These are phyloP conservation scores for Fusarium buxicola DNA, from an alignment of 2,329 filamentous ascomycete genomes.

Conservation along the genomic window DNA sequence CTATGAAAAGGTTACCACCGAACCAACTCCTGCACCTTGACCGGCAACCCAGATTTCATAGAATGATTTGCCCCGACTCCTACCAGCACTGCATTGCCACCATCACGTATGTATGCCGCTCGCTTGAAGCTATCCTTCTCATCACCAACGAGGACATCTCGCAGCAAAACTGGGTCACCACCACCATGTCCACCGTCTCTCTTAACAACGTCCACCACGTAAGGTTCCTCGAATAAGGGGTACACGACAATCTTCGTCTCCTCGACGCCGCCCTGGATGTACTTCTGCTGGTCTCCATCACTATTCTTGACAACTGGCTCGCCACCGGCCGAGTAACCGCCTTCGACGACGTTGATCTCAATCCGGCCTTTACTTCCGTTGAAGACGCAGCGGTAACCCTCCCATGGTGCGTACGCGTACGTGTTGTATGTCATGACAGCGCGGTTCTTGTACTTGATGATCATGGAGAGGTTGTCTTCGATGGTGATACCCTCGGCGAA, in stretches of 20 bases:
- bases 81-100: conserved; percentile 68
- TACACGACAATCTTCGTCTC: conserved; percentile 61
- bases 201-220: conserved; percentile 64
- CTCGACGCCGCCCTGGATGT: conserved; percentile 45
- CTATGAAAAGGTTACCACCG: conserved; percentile 20
- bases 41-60: conserved; percentile 51
- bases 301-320: conserved; percentile 60
- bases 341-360: conserved; percentile 72
- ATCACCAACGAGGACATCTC: conserved; percentile 66
- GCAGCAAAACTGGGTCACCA: conserved; percentile 64
- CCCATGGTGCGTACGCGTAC: conserved; percentile 72
- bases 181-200: conserved; percentile 69
- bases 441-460: conserved; percentile 67
- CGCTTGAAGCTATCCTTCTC: conserved; percentile 62
- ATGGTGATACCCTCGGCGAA: conserved; percentile 73
- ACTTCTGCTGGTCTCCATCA: conserved; percentile 51
- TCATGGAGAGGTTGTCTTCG: conserved; percentile 71
- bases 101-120: conserved; percentile 69
- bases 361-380: conserved; percentile 69
- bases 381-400: conserved; percentile 68
- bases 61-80: conserved; percentile 70
- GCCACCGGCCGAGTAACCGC: conserved; percentile 69
- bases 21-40: conserved; percentile 40
- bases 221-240: conserved; percentile 67
- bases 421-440: conserved; percentile 68